These are phyloP conservation scores for Sarcomyxa edulis DNA, from an alignment of 768 basidiomycete species.

Conservation along the genomic window DNA sequence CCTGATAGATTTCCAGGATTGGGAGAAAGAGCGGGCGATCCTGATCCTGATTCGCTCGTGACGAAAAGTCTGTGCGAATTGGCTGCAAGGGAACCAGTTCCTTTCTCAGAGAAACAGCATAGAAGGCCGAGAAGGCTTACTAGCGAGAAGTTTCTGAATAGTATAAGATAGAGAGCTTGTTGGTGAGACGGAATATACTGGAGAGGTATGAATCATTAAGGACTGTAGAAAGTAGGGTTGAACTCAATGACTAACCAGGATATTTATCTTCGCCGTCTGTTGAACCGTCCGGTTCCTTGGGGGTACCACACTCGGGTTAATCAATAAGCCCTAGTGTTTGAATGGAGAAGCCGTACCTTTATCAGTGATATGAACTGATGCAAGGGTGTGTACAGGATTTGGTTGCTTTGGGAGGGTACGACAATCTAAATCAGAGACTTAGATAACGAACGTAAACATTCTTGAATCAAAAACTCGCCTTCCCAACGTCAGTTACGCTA, in stretches of 20 bases:
- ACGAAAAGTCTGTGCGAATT: conserved; percentile 79
- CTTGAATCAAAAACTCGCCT: conserved; percentile 36
- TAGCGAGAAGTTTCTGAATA: conserved; percentile 78
- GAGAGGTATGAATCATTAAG: not conserved
- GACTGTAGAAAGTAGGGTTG: not conserved
- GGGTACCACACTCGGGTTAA: no score
- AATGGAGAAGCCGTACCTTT: conserved; percentile 41
- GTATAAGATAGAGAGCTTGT: conserved; percentile 62
- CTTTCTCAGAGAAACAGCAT: not conserved
- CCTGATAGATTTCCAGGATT: conserved; percentile 54
- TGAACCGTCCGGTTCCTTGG: conserved; percentile 69
- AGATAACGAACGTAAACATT: no score
- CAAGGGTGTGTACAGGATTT: conserved; percentile 64
- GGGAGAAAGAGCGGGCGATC: conserved; percentile 44
- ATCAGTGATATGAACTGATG: conserved; percentile 66
- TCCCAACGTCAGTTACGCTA: conserved; percentile 79
- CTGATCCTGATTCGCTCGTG: conserved; percentile 51
- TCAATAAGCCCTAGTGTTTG: not conserved
- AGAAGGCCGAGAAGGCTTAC: conserved; percentile 37
- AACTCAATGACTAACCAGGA: conserved; percentile 44
- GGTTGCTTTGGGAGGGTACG: conserved; percentile 76
- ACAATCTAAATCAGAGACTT: conserved; percentile 44
- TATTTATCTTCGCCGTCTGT: conserved; percentile 77
- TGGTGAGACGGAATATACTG: conserved; percentile 73
- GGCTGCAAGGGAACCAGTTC: conserved; percentile 34